A percentile compares a stretch with the other conserved stretches of the same genome.
These are phyloP conservation scores for Pseudogymnoascus sp. DNA, from an alignment of 2,329 filamentous ascomycete genomes.

Conservation along the genomic window DNA sequence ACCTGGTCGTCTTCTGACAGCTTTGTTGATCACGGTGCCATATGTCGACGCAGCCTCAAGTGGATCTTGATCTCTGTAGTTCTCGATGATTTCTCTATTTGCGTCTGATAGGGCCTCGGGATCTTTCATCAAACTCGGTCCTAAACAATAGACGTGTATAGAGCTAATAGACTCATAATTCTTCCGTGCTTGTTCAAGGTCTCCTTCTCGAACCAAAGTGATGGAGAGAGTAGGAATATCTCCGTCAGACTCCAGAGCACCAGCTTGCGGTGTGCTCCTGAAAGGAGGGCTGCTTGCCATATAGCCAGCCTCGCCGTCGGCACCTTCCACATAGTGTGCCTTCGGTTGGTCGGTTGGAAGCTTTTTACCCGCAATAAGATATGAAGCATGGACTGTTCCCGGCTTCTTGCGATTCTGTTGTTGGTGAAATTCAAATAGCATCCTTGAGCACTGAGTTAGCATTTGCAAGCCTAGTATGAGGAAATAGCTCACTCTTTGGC, in stretches of 20 bases:
- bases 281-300: slow-evolving; percentile 54
- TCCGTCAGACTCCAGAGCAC: slow-evolving; percentile 39
- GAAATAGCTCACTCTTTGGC: slow-evolving; percentile 67
- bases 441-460: slow-evolving; percentile 43
- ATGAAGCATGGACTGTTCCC: slow-evolving; percentile 81
- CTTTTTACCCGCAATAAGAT: slow-evolving; percentile 70
- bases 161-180: slow-evolving; percentile 64
- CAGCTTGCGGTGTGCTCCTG: slow-evolving; percentile 40
- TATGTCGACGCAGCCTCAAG: slow-evolving; percentile 54
- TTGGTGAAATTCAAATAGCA: slow-evolving; percentile 79
- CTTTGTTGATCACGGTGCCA: slow-evolving; percentile 67
- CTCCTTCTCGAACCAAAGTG: slow-evolving; percentile 63
- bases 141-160: slow-evolving; percentile 83
- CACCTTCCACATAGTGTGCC: neutral
- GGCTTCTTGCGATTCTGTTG: slow-evolving; percentile 69
- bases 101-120: slow-evolving; percentile 65
- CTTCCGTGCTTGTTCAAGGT: slow-evolving; percentile 44
- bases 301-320: slow-evolving; percentile 57
- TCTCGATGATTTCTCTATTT: slow-evolving; percentile 52
- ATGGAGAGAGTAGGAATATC: slow-evolving; percentile 47
- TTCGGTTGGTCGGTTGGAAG: slow-evolving; percentile 16
- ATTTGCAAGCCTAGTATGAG: neutral
- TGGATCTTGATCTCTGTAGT: slow-evolving; percentile 52
- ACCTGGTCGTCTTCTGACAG: slow-evolving; percentile 46
- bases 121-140: slow-evolving; percentile 46